These are phyloP conservation scores for Astragalus membranaceus DNA, from an alignment of 306 rosid species.

Conservation along the genomic window DNA sequence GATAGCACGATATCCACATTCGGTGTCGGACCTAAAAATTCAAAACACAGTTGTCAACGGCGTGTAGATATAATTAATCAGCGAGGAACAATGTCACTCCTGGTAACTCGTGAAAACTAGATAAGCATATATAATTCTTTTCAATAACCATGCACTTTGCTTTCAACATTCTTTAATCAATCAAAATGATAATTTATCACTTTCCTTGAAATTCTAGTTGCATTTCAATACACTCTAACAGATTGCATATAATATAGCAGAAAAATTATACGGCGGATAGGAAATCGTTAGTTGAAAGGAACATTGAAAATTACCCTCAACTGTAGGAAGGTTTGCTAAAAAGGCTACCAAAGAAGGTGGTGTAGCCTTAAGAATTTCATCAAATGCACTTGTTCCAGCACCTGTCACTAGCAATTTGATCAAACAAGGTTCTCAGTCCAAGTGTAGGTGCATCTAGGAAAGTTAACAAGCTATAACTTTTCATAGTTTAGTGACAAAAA, in stretches of 20 bases:
- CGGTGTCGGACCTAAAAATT: conserved; percentile 81
- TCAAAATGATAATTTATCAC: too few relatives aligned
- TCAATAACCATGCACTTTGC: background rate
- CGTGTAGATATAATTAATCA: background rate
- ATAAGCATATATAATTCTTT: background rate
- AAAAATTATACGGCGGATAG: background rate
- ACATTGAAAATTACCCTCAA: conserved; percentile 60
- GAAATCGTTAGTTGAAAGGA: background rate
- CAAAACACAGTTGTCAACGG: conserved; percentile 12
- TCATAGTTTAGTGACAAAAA: background rate
- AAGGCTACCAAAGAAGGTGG: conserved; percentile 81
- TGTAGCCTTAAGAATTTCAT: conserved; percentile 78
- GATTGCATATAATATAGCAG: background rate
- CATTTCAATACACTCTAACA: background rate
- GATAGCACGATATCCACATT: conserved; percentile 80
- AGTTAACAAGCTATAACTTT: background rate
- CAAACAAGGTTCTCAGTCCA: background rate
- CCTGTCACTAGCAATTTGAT: conserved; percentile 25
- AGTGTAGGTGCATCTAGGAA: background rate
- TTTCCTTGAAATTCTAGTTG: background rate
- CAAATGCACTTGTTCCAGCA: conserved; percentile 64
- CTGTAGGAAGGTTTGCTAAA: conserved; percentile 77
- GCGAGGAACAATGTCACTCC: background rate
- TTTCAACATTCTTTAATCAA: background rate
- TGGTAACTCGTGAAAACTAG: too few relatives aligned